Evolutionary conservation across 208 protist species (phyloP).

Genomic region (Leishmania gerbilli): DNA sequence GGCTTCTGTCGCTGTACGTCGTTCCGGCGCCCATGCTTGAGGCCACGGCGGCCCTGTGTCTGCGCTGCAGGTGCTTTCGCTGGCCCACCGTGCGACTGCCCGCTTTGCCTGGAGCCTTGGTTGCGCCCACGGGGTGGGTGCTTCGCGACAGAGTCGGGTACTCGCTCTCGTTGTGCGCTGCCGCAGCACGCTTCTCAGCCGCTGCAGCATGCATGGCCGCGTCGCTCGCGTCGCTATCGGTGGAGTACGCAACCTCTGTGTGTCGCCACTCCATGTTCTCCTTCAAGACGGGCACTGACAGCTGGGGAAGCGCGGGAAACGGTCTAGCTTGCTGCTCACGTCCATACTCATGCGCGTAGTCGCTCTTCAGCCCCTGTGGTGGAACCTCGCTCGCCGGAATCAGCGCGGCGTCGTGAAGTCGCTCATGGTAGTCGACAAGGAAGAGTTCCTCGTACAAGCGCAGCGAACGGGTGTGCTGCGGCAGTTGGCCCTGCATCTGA

Average conservation of each 20-base stretch:
- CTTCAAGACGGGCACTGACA: constrained; percentile 14
- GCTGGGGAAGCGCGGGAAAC: constrained; percentile 15
- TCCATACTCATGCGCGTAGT: constrained; percentile 32
- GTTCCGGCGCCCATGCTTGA: no score
- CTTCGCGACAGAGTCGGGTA: not conserved
- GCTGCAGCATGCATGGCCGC: not conserved
- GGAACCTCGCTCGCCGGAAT: constrained; percentile 36
- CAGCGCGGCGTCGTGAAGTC: constrained; percentile 36
- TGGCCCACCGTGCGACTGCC: not conserved
- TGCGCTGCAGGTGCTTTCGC: not conserved
- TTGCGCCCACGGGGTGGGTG: not conserved
- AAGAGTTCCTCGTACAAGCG: constrained; percentile 77
- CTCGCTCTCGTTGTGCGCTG: not conserved
- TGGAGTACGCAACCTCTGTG: not conserved
- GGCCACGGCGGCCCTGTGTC: not conserved
- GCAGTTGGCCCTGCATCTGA: constrained; percentile 24
- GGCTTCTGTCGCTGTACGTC: not conserved
- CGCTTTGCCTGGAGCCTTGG: not conserved
- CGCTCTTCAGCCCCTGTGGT: constrained; percentile 11
- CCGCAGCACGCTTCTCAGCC: not conserved
- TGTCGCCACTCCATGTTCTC: constrained; percentile 38
- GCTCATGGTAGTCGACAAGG: constrained; percentile 56
- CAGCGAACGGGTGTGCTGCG: constrained; percentile 26
- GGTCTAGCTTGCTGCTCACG: not conserved
- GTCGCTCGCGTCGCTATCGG: not conserved